A percentile compares a stretch with the other conserved stretches of the same genome.
phyloP scores from a whole-genome alignment of 2,329 filamentous ascomycete genomes.

The Penicillium nordicum region DNA sequence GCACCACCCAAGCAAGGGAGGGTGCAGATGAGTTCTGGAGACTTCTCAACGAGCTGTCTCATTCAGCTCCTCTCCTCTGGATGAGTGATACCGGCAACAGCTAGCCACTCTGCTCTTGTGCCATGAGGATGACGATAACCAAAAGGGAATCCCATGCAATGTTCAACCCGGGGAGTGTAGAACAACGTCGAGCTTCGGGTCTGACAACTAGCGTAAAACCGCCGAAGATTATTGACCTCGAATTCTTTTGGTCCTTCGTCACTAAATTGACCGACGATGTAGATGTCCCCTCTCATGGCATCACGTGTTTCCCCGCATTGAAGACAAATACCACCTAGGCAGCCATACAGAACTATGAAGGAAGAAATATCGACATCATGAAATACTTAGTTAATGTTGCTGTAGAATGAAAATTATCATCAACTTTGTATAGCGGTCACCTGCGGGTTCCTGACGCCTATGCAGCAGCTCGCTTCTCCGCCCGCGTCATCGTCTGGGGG shows the following conservation, averaged over 20 bases:
- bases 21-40: too few relatives aligned
- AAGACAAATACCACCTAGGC: background rate
- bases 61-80: too few relatives aligned
- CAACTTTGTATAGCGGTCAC: background rate
- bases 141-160: too few relatives aligned
- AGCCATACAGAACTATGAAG: background rate
- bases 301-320: constrained; percentile 7
- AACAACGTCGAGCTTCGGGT: too few relatives aligned
- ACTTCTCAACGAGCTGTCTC: too few relatives aligned
- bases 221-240: too few relatives aligned
- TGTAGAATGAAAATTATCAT: background rate
- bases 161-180: too few relatives aligned
- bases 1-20: too few relatives aligned
- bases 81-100: too few relatives aligned
- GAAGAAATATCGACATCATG: background rate
- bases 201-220: too few relatives aligned
- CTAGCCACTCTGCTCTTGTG: too few relatives aligned
- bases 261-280: background rate
- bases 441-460: constrained; percentile 15
- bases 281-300: background rate
- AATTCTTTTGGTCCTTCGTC: background rate
- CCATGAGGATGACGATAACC: too few relatives aligned
- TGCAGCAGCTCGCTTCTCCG: constrained; percentile 27
- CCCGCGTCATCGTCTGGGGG: constrained; percentile 31
- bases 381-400: background rate